Conservation (phyloP, 345 rosid genomes). For the Crucihimalaya himalaica region DNA sequence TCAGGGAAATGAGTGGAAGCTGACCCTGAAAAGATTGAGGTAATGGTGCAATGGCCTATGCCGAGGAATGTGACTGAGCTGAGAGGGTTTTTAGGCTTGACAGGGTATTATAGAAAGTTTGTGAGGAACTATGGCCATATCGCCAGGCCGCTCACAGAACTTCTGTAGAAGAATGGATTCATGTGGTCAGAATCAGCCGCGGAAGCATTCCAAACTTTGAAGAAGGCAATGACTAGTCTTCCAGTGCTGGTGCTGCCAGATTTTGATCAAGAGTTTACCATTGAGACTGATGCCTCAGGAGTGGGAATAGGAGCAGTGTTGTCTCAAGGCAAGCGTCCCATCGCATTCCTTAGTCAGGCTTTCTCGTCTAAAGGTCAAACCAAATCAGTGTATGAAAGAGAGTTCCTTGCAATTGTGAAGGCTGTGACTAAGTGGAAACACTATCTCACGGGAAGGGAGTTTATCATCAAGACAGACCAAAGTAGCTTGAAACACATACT, state of each 20-base stretch:
- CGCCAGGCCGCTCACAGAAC: too few species aligned
- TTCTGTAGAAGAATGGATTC: too few species aligned
- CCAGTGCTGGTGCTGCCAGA: too few species aligned
- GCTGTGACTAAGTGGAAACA: neutral
- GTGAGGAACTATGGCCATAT: too few species aligned
- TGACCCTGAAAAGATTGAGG: neutral
- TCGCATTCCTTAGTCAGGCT: neutral
- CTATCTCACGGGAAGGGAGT: neutral
- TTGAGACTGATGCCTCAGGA: too few species aligned
- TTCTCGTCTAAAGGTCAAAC: accelerated
- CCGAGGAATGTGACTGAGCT: too few species aligned
- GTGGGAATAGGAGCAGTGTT: neutral
- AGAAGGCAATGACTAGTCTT: neutral
- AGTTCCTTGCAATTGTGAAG: neutral
- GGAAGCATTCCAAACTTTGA: accelerated
- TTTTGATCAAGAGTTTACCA: neutral
- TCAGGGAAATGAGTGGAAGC: neutral
- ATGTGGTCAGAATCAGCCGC: neutral
- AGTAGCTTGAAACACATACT: neutral
- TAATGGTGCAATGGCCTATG: neutral
- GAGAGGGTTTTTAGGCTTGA: too few species aligned
- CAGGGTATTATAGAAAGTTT: too few species aligned
- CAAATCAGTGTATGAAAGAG: neutral
- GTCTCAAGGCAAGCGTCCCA: neutral
- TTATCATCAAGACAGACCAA: neutral